These are phyloP conservation scores for Termitomyces heimii DNA, from an alignment of 768 basidiomycete species.

Conservation along the genomic window DNA sequence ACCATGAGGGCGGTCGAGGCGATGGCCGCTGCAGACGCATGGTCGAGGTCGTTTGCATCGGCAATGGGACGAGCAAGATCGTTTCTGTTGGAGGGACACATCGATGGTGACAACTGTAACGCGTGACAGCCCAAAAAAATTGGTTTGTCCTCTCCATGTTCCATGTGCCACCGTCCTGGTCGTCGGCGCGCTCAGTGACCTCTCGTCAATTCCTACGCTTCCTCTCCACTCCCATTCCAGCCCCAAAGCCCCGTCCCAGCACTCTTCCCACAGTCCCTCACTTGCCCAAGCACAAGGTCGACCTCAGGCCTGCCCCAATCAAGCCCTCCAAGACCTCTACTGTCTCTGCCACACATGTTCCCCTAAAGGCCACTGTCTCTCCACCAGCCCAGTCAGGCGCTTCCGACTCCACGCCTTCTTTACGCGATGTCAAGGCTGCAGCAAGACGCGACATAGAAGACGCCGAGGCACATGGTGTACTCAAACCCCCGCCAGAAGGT, in stretches of 20 bases:
- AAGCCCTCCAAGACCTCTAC: conserved; percentile 28
- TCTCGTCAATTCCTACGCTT: conserved; percentile 4
- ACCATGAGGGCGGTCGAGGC: conserved; percentile 16
- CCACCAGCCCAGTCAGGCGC: conserved; percentile 12
- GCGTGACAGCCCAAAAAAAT: conserved; percentile 13
- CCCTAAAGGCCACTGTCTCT: conserved; percentile 24
- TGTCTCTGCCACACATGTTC: conserved; percentile 17
- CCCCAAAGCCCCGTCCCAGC: conserved; percentile 12
- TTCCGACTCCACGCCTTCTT: conserved; percentile 13
- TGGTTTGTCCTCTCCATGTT: conserved; percentile 9
- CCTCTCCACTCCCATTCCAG: conserved; percentile 16
- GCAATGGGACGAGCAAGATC: conserved; percentile 6
- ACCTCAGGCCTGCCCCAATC: conserved; percentile 60
- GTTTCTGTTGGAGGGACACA: conserved; percentile 4
- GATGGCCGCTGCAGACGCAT: conserved; percentile 6
- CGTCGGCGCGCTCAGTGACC: conserved; percentile 7
- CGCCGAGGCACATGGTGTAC: conserved; percentile 63
- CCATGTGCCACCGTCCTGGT: conserved; percentile 7
- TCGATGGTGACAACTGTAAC: conserved; percentile 11
- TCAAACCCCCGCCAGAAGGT: conserved; percentile 57
- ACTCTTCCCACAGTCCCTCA: not conserved
- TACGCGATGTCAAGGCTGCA: conserved; percentile 37
- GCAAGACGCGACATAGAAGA: conserved; percentile 58
- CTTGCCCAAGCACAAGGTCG: conserved; percentile 44
- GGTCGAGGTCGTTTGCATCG: conserved; percentile 4